Base-by-base conservation (phyloP, 176 grass and related monocot genomes). In the Bolboschoenus planiculmis region DNA sequence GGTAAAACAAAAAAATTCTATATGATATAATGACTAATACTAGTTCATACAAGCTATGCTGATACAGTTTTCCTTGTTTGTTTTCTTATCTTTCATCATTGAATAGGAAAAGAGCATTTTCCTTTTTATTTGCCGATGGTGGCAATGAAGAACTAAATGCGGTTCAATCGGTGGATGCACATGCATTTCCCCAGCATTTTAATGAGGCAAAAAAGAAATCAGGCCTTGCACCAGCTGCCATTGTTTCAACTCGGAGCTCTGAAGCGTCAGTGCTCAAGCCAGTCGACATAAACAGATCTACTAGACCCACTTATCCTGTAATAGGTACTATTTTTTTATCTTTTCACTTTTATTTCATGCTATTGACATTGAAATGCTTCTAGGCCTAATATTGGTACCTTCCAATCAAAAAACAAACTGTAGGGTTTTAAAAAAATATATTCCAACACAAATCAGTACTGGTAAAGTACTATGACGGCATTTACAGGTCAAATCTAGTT, bases 141-240 rank as follows among this genome's bases (percentile, higher is more conserved):
- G 80, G 82, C 60, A 73, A 62, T 72, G 96, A 99, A 86, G 96
- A 99, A 76, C 84, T 99, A 42, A 93, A 7, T 73, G 78, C 92
- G 1, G 48, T 91, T 53, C 96, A 99, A 79, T 83, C 73, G 2
- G 91, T 91, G 14, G 92, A 99, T 30, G 87, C 87, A 40, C 92
- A 99, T 80, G 84, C 72, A 3, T 99, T 99, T 68, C 96, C 96
- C 0, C 91, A 89, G 26, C 90, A 93, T 85, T 99, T 99, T 78
- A 86, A 86, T 2, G 87, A 93, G 23, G 85, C 84, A 87, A 90
- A 90, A 58, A 88, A 79, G 37, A 90, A 90, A 83, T 29, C 94
- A 24, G 92, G 96, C n/a, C 89, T 95, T 56, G 92, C 92, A 18
- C 92, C 96, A 23, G 92, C 92, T 47, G 92, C 96, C 18, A 90